Percentiles rank a stretch among this genome's conserved stretches.
phyloP scores from a whole-genome alignment of 805 yeast genomes.

The Tetrapisispora fleetii region DNA sequence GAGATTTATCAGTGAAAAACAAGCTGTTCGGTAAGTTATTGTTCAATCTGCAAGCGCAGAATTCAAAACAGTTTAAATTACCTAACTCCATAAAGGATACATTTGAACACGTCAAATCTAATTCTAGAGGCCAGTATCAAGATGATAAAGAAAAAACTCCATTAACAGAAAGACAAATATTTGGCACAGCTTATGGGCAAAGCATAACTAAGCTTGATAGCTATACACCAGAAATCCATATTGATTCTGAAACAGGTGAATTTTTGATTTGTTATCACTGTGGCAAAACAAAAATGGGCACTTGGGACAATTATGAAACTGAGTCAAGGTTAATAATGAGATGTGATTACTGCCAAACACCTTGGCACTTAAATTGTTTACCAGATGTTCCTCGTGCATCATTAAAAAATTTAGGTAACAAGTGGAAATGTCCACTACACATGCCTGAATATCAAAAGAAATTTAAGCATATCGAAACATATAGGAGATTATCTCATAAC shows the following conservation, averaged over 20 bases:
- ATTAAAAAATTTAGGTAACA: conserved; percentile 61
- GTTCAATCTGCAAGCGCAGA: conserved; percentile 45
- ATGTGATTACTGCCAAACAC: conserved; percentile 75
- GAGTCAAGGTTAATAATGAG: conserved; percentile 46
- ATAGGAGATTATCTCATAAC: conserved; percentile 42
- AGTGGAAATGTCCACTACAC: conserved; percentile 92
- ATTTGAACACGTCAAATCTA: conserved; percentile 63
- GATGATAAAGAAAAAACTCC: conserved; percentile 42
- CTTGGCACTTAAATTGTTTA: conserved; percentile 87
- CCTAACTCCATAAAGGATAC: conserved; percentile 62
- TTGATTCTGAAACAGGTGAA: conserved; percentile 50
- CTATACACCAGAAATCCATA: conserved; percentile 50
- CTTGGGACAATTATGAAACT: conserved; percentile 31
- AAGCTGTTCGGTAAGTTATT: conserved; percentile 47
- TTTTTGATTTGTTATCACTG: conserved; percentile 71
- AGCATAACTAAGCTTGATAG: conserved; percentile 24
- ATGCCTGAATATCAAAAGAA: conserved; percentile 18
- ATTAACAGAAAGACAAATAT: conserved; percentile 32
- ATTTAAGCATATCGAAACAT: conserved; percentile 9
- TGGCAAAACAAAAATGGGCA: conserved; percentile 52
- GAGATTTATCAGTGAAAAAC: conserved; percentile 6
- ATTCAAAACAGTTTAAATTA: conserved; percentile 56
- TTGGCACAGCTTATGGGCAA: conserved; percentile 37
- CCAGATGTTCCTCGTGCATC: conserved; percentile 59
- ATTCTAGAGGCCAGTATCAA: conserved; percentile 61